A percentile compares a stretch with the other conserved stretches of the same genome.
Evolutionary conservation across 1,284 basidiomycete species (phyloP).

Genomic region (Serendipita sp.): DNA sequence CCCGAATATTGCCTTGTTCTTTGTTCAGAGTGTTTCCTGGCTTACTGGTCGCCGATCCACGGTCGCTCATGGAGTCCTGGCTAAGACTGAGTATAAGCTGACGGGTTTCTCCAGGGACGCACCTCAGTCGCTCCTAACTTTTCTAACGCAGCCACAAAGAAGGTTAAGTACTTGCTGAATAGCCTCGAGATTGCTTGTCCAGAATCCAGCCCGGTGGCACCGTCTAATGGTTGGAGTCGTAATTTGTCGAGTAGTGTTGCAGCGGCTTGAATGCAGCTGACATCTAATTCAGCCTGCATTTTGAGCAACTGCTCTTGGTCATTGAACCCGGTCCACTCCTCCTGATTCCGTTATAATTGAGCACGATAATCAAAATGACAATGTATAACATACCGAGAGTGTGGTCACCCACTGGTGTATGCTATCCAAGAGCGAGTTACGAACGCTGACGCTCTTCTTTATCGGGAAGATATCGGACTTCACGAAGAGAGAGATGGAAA

Average conservation of each 20-base stretch:
- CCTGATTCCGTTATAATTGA: neutral
- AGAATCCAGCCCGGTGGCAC: slow-evolving; percentile 40
- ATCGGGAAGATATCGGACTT: slow-evolving; percentile 46
- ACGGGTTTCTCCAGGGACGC: neutral
- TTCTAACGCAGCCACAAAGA: slow-evolving; percentile 51
- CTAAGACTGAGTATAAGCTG: neutral
- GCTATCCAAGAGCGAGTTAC: slow-evolving; percentile 61
- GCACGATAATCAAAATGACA: neutral
- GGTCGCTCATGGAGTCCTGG: neutral
- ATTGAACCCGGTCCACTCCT: neutral
- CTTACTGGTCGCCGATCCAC: neutral
- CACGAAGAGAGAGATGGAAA: slow-evolving; percentile 55
- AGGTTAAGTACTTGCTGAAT: slow-evolving; percentile 61
- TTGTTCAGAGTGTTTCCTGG: slow-evolving; percentile 2
- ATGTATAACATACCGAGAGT: slow-evolving; percentile 14
- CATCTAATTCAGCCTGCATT: slow-evolving; percentile 50
- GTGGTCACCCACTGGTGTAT: slow-evolving; percentile 61
- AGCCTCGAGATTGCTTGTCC: slow-evolving; percentile 58
- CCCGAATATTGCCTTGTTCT: slow-evolving; percentile 37
- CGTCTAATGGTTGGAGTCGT: slow-evolving; percentile 49
- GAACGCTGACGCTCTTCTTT: slow-evolving; percentile 48
- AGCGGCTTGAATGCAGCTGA: slow-evolving; percentile 53
- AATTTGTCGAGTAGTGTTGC: slow-evolving; percentile 68
- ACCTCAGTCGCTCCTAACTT: slow-evolving; percentile 20
- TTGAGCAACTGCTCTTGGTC: neutral